Evolutionary conservation across 2,329 filamentous ascomycete genomes (phyloP).

Genomic region (Thyridium curvatum): DNA sequence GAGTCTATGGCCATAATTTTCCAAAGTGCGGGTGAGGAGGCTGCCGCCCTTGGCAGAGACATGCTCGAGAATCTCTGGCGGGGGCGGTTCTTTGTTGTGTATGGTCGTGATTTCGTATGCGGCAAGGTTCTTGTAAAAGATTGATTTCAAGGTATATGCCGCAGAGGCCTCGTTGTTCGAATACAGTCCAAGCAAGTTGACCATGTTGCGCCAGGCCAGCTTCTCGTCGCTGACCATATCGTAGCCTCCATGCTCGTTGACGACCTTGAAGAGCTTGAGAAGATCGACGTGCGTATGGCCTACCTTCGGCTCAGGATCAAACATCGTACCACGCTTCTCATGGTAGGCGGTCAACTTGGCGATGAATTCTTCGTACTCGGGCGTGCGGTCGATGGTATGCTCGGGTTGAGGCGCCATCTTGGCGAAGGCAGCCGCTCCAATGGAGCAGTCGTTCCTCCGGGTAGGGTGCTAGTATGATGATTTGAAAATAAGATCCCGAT

Average conservation of each 20-base stretch:
- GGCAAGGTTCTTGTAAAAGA: slow-evolving; percentile 84
- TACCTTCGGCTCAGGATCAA: slow-evolving; percentile 78
- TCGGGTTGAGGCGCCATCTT: slow-evolving; percentile 25
- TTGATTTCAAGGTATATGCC: slow-evolving; percentile 78
- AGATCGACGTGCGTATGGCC: slow-evolving; percentile 72
- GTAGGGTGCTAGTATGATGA: too few relatives aligned
- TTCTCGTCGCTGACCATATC: slow-evolving; percentile 79
- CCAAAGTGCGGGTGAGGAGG: slow-evolving; percentile 70
- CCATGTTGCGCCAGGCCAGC: slow-evolving; percentile 77
- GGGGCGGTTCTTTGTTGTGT: slow-evolving; percentile 75
- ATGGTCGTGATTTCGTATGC: slow-evolving; percentile 79
- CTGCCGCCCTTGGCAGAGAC: slow-evolving; percentile 80
- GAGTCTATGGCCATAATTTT: slow-evolving; percentile 51
- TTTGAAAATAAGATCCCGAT: too few relatives aligned
- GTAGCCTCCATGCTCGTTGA: slow-evolving; percentile 75
- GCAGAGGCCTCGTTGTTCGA: slow-evolving; percentile 73
- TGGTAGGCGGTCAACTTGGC: slow-evolving; percentile 67
- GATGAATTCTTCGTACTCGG: slow-evolving; percentile 77
- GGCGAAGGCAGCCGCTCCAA: neutral
- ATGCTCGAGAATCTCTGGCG: slow-evolving; percentile 81
- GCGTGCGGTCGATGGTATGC: slow-evolving; percentile 49
- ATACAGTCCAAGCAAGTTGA: slow-evolving; percentile 68
- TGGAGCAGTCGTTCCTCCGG: too few relatives aligned
- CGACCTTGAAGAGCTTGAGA: slow-evolving; percentile 69
- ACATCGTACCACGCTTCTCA: slow-evolving; percentile 67